Conservation (phyloP, 495 filamentous ascomycete species). For the Penicillium coffeae region DNA sequence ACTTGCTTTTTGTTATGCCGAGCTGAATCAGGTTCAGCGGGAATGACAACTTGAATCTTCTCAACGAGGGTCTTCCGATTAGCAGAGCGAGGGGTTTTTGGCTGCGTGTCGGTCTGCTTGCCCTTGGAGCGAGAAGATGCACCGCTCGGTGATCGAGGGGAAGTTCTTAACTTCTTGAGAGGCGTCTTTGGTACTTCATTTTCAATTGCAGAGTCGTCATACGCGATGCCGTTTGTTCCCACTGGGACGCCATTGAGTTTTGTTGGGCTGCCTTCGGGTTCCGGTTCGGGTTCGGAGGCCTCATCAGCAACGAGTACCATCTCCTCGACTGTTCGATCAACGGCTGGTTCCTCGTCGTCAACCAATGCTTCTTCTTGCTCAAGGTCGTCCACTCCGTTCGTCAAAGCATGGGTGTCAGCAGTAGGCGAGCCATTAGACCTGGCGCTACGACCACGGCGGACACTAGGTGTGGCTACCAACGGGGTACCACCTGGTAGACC, state of each 20-base stretch:
- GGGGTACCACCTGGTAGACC: constrained; percentile 28
- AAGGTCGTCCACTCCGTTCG: constrained; percentile 14
- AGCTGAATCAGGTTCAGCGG: constrained; percentile 23
- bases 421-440: constrained; percentile 29
- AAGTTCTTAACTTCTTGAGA: constrained; percentile 11
- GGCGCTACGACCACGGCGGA: constrained; percentile 40
- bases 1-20: not conserved
- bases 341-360: constrained; percentile 2
- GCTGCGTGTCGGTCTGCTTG: constrained; percentile 8
- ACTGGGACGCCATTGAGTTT: not conserved
- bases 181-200: constrained; percentile 15
- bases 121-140: constrained; percentile 19
- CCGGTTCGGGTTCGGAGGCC: not conserved
- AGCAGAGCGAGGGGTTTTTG: constrained; percentile 29
- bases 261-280: not conserved
- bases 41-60: constrained; percentile 34
- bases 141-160: constrained; percentile 16
- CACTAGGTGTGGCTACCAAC: constrained; percentile 13
- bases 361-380: constrained; percentile 26
- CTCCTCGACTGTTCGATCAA: constrained; percentile 9
- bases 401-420: constrained; percentile 17
- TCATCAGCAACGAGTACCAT: constrained; percentile 6
- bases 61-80: constrained; percentile 40
- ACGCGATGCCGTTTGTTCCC: not conserved
- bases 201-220: not conserved